phyloP scores from a whole-genome alignment of 2,329 filamentous ascomycete species.

The Aspergillus neotritici region DNA sequence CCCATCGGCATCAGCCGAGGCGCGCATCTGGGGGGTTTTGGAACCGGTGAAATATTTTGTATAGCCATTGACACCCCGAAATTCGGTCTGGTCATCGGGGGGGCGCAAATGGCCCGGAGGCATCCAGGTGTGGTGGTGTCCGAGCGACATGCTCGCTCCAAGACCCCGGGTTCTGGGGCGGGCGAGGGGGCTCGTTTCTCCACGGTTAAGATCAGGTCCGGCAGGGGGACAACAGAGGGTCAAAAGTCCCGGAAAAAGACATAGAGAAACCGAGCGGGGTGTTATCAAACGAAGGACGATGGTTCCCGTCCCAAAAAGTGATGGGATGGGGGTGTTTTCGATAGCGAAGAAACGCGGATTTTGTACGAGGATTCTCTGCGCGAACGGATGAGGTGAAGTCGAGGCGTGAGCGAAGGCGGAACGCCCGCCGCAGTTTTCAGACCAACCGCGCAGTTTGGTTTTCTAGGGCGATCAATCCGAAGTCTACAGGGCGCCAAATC shows the following conservation, averaged over 20 bases:
- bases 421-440: constrained; percentile 26
- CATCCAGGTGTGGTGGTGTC: constrained; percentile 64
- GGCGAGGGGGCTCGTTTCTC: constrained; percentile 41
- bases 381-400: constrained; percentile 37
- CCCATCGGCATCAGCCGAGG: constrained; percentile 42
- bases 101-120: constrained; percentile 55
- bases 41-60: constrained; percentile 40
- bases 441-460: constrained; percentile 28
- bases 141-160: constrained; percentile 57
- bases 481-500: too few relatives aligned
- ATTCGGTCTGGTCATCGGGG: constrained; percentile 53
- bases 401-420: constrained; percentile 26
- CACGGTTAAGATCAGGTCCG: constrained; percentile 37
- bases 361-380: constrained; percentile 38
- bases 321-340: constrained; percentile 31
- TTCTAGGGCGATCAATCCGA: background rate
- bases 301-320: constrained; percentile 24
- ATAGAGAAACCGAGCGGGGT: constrained; percentile 21
- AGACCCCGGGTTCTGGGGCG: constrained; percentile 42
- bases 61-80: constrained; percentile 40
- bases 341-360: constrained; percentile 35
- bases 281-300: constrained; percentile 22
- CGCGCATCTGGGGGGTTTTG: constrained; percentile 41
- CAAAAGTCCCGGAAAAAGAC: constrained; percentile 27
- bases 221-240: constrained; percentile 23